Percentiles rank a stretch among this genome's conserved stretches.
Evolutionary conservation across 2,329 filamentous ascomycete species (phyloP).

Genomic region (Acrodontium crateriforme): DNA sequence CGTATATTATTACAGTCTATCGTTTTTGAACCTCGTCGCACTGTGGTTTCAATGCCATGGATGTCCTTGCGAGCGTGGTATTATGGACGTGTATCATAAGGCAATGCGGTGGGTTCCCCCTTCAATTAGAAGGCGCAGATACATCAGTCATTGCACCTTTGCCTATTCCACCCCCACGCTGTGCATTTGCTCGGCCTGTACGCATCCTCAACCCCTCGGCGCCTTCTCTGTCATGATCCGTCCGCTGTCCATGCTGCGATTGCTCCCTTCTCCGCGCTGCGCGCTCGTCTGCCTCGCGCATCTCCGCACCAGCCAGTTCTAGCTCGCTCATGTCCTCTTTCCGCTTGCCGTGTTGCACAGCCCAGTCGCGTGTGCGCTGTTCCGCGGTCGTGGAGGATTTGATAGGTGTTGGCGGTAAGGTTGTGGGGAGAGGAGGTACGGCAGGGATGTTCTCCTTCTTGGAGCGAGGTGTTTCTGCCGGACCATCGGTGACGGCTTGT

Average conservation of each 20-base stretch:
- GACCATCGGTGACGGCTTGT: slow-evolving; percentile 2
- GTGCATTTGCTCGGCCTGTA: too few relatives aligned
- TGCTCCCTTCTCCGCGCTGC: slow-evolving; percentile 12
- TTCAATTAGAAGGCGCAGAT: too few relatives aligned
- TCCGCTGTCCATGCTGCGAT: slow-evolving; percentile 6
- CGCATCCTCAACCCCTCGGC: too few relatives aligned
- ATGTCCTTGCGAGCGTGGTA: too few relatives aligned
- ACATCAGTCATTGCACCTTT: too few relatives aligned
- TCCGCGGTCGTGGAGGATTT: slow-evolving; percentile 17
- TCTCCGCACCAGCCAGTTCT: slow-evolving; percentile 21
- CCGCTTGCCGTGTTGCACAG: slow-evolving; percentile 17
- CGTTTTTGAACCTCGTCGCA: too few relatives aligned
- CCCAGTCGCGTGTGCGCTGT: slow-evolving; percentile 22
- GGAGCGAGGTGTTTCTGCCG: slow-evolving; percentile 1
- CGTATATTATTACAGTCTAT: too few relatives aligned
- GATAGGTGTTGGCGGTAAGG: slow-evolving; percentile 1
- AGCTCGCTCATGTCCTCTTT: slow-evolving; percentile 18
- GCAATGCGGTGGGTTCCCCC: too few relatives aligned
- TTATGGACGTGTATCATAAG: too few relatives aligned
- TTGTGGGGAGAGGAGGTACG: slow-evolving; percentile 1
- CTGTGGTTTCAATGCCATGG: too few relatives aligned
- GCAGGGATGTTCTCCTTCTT: slow-evolving; percentile 1
- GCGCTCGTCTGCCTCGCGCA: slow-evolving; percentile 20
- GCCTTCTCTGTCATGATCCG: too few relatives aligned
- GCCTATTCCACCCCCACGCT: too few relatives aligned